Evolutionary conservation across 192 early-diverging fungal genomes (phyloP), one percentile per base, ranked within the genome.

Genomic region (Entophlyctis helioformis): DNA sequence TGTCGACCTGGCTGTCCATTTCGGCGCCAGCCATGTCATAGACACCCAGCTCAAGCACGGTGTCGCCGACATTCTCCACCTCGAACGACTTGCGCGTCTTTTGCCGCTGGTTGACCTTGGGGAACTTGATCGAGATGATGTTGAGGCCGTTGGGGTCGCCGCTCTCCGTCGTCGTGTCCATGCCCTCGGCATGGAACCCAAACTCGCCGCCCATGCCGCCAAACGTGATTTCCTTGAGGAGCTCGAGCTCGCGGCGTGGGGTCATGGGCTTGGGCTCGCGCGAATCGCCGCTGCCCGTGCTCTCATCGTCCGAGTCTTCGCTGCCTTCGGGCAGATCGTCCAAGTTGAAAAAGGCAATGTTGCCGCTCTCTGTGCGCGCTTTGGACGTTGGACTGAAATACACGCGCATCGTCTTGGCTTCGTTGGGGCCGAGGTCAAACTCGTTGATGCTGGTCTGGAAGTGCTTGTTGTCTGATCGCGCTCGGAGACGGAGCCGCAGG

Each of bases 31-130:
- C 43, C 29, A 35, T 51, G 23, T 62, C 48, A 12, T 47, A 42
- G 11, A 66, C 48, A 2, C 48, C 60, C 15, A 75, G 13, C 19
- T 69, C 65, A 37, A 75, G 53, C 22, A 67, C 52, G 15, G 66
- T 75, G 32, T 69, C 72, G 21, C 72, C 72, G 21, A 56, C 58
- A 42, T 75, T 75, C 44, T 71, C 72, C 2, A 75, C 59, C 44
- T 69, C 66, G 50, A 75, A 75, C 35, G 55, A 54, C 37, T 75
- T 75, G 20, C 57, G 33, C 39, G 60, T 60, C 18, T 60, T 48
- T 39, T 52, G 51, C 1, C 53, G 42, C 36, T 56, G 42, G 19
- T 51, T 53, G 18, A 75, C 35, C 42, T 70, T 72, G 11, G 63
- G 43, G 38, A 66, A 75, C 12, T 66, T 60, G 13, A 75, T 52